Base-by-base conservation (phyloP, 192 early-diverging fungal species). In the Coemansia brasiliensis region DNA sequence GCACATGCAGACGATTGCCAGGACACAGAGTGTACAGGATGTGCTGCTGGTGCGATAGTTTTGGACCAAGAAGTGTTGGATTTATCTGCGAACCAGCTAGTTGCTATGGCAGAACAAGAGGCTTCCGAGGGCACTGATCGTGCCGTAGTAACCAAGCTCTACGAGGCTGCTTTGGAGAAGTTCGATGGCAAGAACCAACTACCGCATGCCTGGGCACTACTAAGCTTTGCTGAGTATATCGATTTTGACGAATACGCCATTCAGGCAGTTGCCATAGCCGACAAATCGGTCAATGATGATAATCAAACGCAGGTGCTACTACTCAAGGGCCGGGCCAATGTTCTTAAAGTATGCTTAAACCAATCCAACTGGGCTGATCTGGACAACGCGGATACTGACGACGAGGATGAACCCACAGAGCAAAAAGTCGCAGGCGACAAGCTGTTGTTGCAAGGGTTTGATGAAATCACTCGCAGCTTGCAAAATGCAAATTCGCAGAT, bases 161-260 rank as follows among this genome's bases (percentile, higher is more conserved):
- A 84, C 44, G 77, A 82, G 18, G 82, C 86, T 63, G 81, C 84
- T 8, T 63, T 83, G 15, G 83, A 84, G 11, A 85, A 83, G 49
- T 68, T 64, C 40, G 72, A 39, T 11, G 57, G 43, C 12, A 53
- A 74, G 24, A 44, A 38, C 13, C 64, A 65, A 24, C 42, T 74
- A 10, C 42, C 37, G 10, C 63, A 45, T 37, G 63, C 67, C 10
- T 49, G 50, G 51, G 56, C 67, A 35, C 63, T 76, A 10, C 52
- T 76, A 16, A 62, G 52, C 5, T 55, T 60, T 41, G 67, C 63
- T 1, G 74, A 66, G 52, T 66, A 48, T 44, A 60, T 69, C 8
- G 74, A 61, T 3, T 76, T 50, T 38, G 26, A 20, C 0, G 55
- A 65, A 5, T 66, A 66, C 44, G 74, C 74, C 0, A 32, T 39